These are phyloP conservation scores for Avicennia marina DNA, from an alignment of 257 asterid genomes.

Conservation along the genomic window DNA sequence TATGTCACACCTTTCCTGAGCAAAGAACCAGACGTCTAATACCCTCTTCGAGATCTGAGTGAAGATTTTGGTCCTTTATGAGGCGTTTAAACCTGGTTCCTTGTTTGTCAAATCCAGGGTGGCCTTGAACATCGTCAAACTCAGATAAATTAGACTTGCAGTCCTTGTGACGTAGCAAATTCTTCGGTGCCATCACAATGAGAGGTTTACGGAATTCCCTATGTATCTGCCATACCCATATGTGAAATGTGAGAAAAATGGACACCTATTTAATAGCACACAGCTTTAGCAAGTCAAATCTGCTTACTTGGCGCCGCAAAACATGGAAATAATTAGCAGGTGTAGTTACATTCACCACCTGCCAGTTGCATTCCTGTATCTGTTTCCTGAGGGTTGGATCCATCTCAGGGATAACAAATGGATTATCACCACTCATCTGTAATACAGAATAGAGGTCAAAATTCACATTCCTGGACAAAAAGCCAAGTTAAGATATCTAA, in stretches of 20 bases:
- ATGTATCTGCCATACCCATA: slow-evolving; percentile 50
- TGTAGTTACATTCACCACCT: slow-evolving; percentile 96
- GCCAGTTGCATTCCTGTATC: slow-evolving; percentile 98
- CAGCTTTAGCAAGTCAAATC: slow-evolving; percentile 1
- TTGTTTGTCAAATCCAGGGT: slow-evolving; percentile 93
- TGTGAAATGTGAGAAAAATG: slow-evolving; percentile 20
- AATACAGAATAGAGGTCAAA: slow-evolving; percentile 20
- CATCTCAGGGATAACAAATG: slow-evolving; percentile 92
- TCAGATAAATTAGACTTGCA: slow-evolving; percentile 86
- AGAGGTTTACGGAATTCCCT: slow-evolving; percentile 97
- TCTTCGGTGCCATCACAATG: slow-evolving; percentile 92
- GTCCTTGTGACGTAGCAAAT: slow-evolving; percentile 86
- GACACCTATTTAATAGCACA: not conserved
- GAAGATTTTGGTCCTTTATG: slow-evolving; percentile 76
- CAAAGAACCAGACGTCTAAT: slow-evolving; percentile 79
- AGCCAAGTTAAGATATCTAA: too few species aligned
- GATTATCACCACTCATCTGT: slow-evolving; percentile 98
- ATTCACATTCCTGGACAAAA: too few species aligned
- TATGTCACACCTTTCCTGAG: slow-evolving; percentile 75
- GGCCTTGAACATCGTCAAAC: slow-evolving; percentile 95
- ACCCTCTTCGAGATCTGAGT: slow-evolving; percentile 82
- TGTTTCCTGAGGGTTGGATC: slow-evolving; percentile 83
- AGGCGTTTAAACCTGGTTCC: slow-evolving; percentile 97
- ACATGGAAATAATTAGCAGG: slow-evolving; percentile 99
- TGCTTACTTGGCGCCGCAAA: slow-evolving; percentile 91